Conservation (phyloP, 2,329 filamentous ascomycete genomes). For the Apiospora kogelbergensis region DNA sequence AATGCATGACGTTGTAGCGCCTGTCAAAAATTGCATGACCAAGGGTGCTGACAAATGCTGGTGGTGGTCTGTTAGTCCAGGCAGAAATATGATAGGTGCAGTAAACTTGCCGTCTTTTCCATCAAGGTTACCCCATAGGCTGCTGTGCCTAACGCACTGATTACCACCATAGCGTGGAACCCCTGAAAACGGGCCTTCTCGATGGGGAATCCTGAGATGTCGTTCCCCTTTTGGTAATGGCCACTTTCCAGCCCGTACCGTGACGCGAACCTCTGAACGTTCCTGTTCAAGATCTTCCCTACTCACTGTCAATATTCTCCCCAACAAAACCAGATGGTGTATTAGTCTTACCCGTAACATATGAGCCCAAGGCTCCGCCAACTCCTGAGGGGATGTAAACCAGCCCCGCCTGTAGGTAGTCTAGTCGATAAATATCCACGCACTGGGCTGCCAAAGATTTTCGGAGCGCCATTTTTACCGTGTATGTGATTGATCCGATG, state of each 20-base stretch:
- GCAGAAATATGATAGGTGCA: too few species aligned
- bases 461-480: not conserved
- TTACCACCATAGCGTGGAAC: not conserved
- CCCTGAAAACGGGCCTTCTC: not conserved
- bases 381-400: not conserved
- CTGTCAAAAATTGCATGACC: not conserved
- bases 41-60: not conserved
- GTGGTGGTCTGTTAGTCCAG: too few species aligned
- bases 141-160: not conserved
- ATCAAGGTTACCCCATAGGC: not conserved
- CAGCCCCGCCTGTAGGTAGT: not conserved
- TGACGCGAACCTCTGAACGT: not conserved
- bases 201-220: not conserved
- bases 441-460: not conserved
- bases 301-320: not conserved
- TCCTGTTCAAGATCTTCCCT: not conserved
- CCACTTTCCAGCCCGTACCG: not conserved
- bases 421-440: not conserved
- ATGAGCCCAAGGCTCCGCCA: not conserved
- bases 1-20: not conserved
- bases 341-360: not conserved
- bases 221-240: not conserved
- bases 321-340: too few species aligned
- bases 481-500: not conserved
- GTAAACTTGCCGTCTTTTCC: not conserved